Base-by-base conservation (phyloP, 2,329 filamentous ascomycete species). In the Leptosphaerulina australis region DNA sequence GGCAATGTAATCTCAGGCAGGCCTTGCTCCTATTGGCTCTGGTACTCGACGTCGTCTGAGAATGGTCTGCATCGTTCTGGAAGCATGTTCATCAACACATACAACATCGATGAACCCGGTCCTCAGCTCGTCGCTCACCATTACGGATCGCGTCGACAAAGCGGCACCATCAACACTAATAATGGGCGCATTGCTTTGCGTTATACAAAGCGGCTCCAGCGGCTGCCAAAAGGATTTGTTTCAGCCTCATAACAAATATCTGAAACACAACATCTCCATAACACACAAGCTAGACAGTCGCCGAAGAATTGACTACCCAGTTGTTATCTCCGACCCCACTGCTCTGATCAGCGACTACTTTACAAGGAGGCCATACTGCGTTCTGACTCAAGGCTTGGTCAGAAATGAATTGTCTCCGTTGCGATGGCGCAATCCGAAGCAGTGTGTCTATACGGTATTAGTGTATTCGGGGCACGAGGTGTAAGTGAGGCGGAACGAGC, bases 191-290 rank as follows among this genome's bases (percentile, higher is more conserved):
- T n/a, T n/a, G n/a, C n/a, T n/a, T n/a, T n/a, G n/a, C n/a, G n/a
- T n/a, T n/a, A n/a, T n/a, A n/a, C n/a, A n/a, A n/a, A n/a, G n/a
- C n/a, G n/a, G 28, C 14, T 29, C 20, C 31, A 44, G 12, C n/a
- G 30, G 24, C 10, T 18, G 31, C 36, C 22, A 20, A 37, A n/a
- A 26, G 30, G 4, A 17, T 21, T 40, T 4, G 41, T 33, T 33
- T 33, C 36, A 20, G n/a, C 15, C 28, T 34, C 18, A 28, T 14
- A 30, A 10, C 18, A 11, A 36, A 40, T 14, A 41, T 29, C 41
- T 41, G 41, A 51, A 51, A 51, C 41, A 41, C 36, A 46, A 40
- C 12, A n/a, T 25, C 9, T 14, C 18, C 20, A 41, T 26, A 22
- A 14, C 20, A 30, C 14, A 14, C 12, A 8, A 31, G 28, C 20